Base-by-base conservation (phyloP, 1,284 basidiomycete species). In the Earliella scabrosa region DNA sequence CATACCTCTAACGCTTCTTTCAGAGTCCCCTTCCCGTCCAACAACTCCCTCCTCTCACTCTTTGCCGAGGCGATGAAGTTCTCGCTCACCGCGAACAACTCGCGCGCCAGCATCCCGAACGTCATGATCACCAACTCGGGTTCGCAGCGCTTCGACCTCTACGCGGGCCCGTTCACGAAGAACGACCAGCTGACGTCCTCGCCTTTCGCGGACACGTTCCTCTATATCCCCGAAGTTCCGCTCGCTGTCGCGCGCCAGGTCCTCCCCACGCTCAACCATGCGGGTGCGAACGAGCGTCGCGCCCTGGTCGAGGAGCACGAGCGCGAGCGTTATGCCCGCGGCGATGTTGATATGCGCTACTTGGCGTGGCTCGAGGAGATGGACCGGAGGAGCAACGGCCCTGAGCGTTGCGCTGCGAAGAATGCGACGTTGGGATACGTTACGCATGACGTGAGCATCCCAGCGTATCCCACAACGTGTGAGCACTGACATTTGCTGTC, bases 151-250 rank as follows among this genome's bases (percentile, higher is more conserved):
- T 93, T 88, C 73, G 86, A 92, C 64, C 69, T 95, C 40, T 84
- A 82, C 66, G 59, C 76, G 2, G 92, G 91, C 1, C 61, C 82
- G 2, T 93, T 93, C 73, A 88, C 87, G 41, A 83, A 83, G 67
- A 92, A 93, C 69, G 91, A 93, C 69, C 85, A 92, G 68, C 78
- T 92, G 23, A 90, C 88, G 0, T 80, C 83, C 0, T 85, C 82
- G 16, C 88, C 88, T 1, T 92, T 86, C 66, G 63, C 71, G 0
- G 82, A 90, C 64, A 52, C 74, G 8, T 88, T 90, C 74, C 59
- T 81, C 18, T 90, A 79, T 68, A 78, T 91, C 44, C 72, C 82
- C 1, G 74, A 81, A 35, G 74, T 90, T 41, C 68, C 77, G 0
- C 71, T 80, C 4, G 67, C 71, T 36, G 66, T 82, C 41, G 87